These are phyloP conservation scores for Thelonectria blattea DNA, from an alignment of 2,329 filamentous ascomycete genomes.

Conservation along the genomic window DNA sequence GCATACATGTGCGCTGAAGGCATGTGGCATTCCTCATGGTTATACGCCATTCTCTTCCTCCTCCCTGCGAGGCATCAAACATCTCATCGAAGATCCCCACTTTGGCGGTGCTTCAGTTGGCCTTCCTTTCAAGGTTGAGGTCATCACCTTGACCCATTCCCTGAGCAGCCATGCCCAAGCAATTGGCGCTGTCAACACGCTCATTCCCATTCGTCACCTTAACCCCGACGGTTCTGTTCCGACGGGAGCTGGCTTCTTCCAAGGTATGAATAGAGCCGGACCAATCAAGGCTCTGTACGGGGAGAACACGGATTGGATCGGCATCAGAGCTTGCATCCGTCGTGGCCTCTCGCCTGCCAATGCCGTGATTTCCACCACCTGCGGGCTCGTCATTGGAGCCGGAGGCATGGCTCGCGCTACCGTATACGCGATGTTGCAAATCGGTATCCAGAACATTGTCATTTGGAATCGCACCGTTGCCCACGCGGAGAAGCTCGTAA, in stretches of 20 bases:
- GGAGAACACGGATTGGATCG: conserved; percentile 84
- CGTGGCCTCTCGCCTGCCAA: conserved; percentile 76
- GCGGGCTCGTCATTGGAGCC: conserved; percentile 67
- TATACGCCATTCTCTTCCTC: conserved; percentile 70
- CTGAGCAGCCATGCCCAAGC: conserved; percentile 75
- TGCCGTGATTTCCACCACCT: conserved; percentile 61
- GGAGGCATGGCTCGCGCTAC: conserved; percentile 81
- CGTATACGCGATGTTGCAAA: conserved; percentile 77
- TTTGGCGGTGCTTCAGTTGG: conserved; percentile 77
- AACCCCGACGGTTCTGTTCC: conserved; percentile 63
- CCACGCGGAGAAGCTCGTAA: conserved; percentile 71
- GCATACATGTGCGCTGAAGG: conserved; percentile 73
- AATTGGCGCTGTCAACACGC: conserved; percentile 78
- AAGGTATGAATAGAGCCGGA: conserved; percentile 65
- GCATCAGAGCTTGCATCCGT: conserved; percentile 74
- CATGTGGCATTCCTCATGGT: conserved; percentile 71
- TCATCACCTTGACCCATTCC: conserved; percentile 71
- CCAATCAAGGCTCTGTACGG: conserved; percentile 74
- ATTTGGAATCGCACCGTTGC: conserved; percentile 73
- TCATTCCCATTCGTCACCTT: conserved; percentile 71
- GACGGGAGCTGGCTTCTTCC: conserved; percentile 57
- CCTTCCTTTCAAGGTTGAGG: conserved; percentile 77
- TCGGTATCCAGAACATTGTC: conserved; percentile 78
- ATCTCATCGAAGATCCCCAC: conserved; percentile 66
- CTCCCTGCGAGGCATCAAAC: conserved; percentile 66